These are phyloP conservation scores for Avicennia marina DNA, from an alignment of 257 asterid genomes.

Conservation along the genomic window DNA sequence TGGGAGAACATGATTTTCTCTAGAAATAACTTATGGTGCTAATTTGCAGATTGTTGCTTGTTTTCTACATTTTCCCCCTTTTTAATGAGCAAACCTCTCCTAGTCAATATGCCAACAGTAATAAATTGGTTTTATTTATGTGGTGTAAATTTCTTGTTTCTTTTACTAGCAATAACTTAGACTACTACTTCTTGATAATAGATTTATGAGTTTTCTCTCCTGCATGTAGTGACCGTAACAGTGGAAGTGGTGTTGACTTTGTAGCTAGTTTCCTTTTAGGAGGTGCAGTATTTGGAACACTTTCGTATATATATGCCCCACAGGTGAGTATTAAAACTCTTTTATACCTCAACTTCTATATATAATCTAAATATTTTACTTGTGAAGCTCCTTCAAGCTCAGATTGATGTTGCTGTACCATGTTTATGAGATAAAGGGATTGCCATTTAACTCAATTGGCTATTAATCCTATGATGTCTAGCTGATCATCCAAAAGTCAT, in stretches of 20 bases:
- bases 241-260: constrained; percentile 73
- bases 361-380: constrained; percentile 12
- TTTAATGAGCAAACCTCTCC: too few relatives aligned
- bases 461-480: neutral
- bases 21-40: too few relatives aligned
- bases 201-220: too few relatives aligned
- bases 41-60: too few relatives aligned
- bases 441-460: constrained; percentile 11
- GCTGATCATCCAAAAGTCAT: too few relatives aligned
- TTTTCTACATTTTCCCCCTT: too few relatives aligned
- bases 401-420: constrained; percentile 2
- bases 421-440: neutral
- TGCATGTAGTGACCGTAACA: constrained; percentile 57
- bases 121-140: too few relatives aligned
- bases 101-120: too few relatives aligned
- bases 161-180: too few relatives aligned
- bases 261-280: constrained; percentile 83
- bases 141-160: too few relatives aligned
- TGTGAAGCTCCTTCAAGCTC: constrained; percentile 13
- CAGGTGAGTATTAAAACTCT: constrained; percentile 62
- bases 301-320: constrained; percentile 80
- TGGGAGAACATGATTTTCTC: too few relatives aligned
- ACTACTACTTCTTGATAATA: too few relatives aligned
- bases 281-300: constrained; percentile 87
- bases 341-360: constrained; percentile 6